These are phyloP conservation scores for Candida quercuum DNA, from an alignment of 805 yeast genomes.

Conservation along the genomic window DNA sequence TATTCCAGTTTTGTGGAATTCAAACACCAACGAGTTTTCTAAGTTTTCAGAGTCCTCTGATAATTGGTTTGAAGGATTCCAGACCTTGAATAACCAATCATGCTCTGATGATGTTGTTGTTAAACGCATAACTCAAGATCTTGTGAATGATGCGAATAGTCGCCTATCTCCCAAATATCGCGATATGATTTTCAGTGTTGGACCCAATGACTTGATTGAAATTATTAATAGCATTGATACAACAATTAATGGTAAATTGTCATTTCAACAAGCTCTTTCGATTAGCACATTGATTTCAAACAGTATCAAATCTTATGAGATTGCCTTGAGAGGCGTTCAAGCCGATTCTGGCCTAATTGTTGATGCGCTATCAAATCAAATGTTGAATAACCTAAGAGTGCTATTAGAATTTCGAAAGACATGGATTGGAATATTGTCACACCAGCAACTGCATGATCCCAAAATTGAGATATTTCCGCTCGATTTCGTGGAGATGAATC, in stretches of 20 bases:
- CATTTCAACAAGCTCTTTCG: constrained; percentile 21
- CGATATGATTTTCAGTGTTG: constrained; percentile 1
- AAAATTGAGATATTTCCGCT: constrained; percentile 5
- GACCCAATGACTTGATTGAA: constrained; percentile 6
- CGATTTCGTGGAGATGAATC: constrained; percentile 16
- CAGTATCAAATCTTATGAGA: constrained; percentile 61
- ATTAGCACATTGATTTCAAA: constrained; percentile 37
- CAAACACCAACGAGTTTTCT: constrained; percentile 31
- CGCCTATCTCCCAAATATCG: constrained; percentile 9
- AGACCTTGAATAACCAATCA: constrained; percentile 3
- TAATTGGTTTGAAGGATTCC: constrained; percentile 17
- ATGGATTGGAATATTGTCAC: constrained; percentile 1
- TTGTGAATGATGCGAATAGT: constrained; percentile 5
- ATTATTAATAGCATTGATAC: constrained; percentile 5
- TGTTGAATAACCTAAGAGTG: constrained; percentile 52
- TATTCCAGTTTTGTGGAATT: constrained; percentile 64
- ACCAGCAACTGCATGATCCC: constrained; percentile 1
- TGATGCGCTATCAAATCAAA: constrained; percentile 57
- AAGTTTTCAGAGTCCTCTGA: constrained; percentile 7
- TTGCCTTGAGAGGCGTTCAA: constrained; percentile 49
- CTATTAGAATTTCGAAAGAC: constrained; percentile 30
- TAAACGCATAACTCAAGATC: constrained; percentile 5
- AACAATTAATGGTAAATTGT: constrained; percentile 29
- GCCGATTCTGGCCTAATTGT: constrained; percentile 39
- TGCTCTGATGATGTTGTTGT: constrained; percentile 5